Evolutionary conservation across 176 grass and related monocot genomes (phyloP), one percentile per base, ranked within the genome.

Genomic region (Eleusine coracana): DNA sequence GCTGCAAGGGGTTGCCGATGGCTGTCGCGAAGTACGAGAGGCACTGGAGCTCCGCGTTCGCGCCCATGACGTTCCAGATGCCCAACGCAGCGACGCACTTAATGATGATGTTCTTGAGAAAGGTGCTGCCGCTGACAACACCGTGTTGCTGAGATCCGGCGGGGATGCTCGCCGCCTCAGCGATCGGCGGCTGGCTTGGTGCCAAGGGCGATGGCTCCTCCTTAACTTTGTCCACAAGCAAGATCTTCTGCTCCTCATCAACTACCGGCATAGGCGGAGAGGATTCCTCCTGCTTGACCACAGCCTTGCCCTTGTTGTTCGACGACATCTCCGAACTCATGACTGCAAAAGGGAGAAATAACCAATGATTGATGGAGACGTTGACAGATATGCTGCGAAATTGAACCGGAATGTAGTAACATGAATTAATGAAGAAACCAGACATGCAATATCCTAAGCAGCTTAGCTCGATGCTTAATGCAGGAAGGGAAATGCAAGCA

Each of bases 1-100:
- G 94, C 70, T 97, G 91, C 73, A 83, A 25, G 76, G 94, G 62
- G n/a, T 87, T 78, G 15, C 91, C 83, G 20, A 46, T 60, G 28
- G 76, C 49, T 3, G 87, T 80, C 18, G 85, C 85, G 16, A 86
- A 75, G 28, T 34, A 16, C 0, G 62, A 85, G 40, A 94, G 78
- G 34, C 16, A 5, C 21, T 70, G 31, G 21, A 97, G 71, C 10
- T 39, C 73, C 1, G 17, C 39, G 71, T 81, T 88, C 7, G 63
- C 62, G 2, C 62, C 76, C 23, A 73, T 40, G 1, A 76, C 18
- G 14, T 75, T 28, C n/a, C 76, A 83, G 17, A 71, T 27, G 1
- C 62, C 74, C 29, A 92, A 5, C 18, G 70, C 79, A 21, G 37
- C 74, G 36, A 78, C 87, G 67, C 87, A 90, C n/a, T 83, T 83